Evolutionary conservation across 108 stramenopile species (phyloP).

Genomic region (Nitzschia putrida): DNA sequence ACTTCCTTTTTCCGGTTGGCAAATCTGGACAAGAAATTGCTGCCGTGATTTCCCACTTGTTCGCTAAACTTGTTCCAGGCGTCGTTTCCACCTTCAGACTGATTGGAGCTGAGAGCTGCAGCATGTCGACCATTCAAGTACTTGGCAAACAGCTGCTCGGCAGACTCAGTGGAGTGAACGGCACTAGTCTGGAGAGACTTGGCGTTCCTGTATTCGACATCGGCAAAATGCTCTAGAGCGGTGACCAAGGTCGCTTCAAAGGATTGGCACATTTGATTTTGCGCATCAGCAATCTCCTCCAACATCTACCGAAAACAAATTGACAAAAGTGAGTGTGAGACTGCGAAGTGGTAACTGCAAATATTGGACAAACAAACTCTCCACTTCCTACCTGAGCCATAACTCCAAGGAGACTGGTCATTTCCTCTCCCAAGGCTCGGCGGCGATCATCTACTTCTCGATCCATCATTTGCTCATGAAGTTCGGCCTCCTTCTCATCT

Average conservation of each 20-base stretch:
- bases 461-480: constrained; percentile 25
- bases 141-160: constrained; percentile 68
- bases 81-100: constrained; percentile 33
- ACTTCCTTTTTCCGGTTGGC: constrained; percentile 35
- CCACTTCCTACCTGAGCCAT: constrained; percentile 58
- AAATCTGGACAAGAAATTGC: constrained; percentile 31
- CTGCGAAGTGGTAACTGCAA: background rate
- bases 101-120: constrained; percentile 41
- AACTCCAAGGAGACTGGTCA: constrained; percentile 53
- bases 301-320: constrained; percentile 42
- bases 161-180: constrained; percentile 66
- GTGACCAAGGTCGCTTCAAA: constrained; percentile 73
- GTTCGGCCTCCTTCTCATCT: constrained; percentile 28
- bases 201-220: constrained; percentile 62
- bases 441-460: constrained; percentile 39
- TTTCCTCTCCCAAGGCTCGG: constrained; percentile 71
- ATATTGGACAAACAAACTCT: background rate
- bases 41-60: constrained; percentile 67
- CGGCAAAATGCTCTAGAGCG: constrained; percentile 71
- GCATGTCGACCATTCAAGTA: constrained; percentile 78
- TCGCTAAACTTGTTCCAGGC: constrained; percentile 81
- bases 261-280: constrained; percentile 71
- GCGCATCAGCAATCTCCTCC: constrained; percentile 81
- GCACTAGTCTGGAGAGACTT: constrained; percentile 57
- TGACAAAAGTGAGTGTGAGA: background rate